Base-by-base conservation (phyloP, 2,329 filamentous ascomycete species). In the Diaporthe humulicola region DNA sequence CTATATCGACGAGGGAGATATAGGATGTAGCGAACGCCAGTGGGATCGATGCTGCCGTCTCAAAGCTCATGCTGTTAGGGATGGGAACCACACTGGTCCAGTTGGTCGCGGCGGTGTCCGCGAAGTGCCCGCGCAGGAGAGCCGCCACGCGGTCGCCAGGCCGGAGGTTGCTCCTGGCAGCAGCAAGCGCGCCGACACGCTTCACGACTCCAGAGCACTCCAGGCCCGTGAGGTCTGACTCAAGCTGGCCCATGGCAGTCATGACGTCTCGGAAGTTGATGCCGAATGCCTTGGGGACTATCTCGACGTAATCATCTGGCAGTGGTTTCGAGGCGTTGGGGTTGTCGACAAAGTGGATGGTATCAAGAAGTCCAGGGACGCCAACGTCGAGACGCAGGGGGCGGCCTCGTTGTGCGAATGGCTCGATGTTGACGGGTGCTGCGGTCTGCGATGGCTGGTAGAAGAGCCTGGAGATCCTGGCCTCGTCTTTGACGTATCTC, bases 81-180 rank as follows among this genome's bases (percentile, higher is more conserved):
- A 87, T 84, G 8, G 10, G 10, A 3, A 80, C 79, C 61, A 77
- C 80, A 2, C 78, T 1, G 14, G 38, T 58, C 38, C 52, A 70
- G 10, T 1, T 22, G 2, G 40, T 14, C 15, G 80, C 80, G 3
- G 81, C 76, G 50, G 78, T 80, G 8, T 80, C 84, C 17, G 83
- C 79, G 58, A 84, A 83, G 0, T 80, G 81, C 4, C 83, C 82
- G 1, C 80, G 69, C 0, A 78, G 83, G 79, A 82, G 78, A 48
- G 81, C 81, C 7, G 75, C 76, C 10, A 87, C 85, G 0, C 84
- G 82, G 48, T 87, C 83, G 8, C 85, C 86, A n/a, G 0, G 78
- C 74, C 2, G 76, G 71, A 42, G 86, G 78, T n/a, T n/a, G 10
- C 73, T 75, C 28, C 72, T 66, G 6, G 78, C 78, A 0, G 22